Evolutionary conservation across 2,329 filamentous ascomycete genomes (phyloP), one percentile per base, ranked within the genome.

Genomic region (Alternaria sp.): DNA sequence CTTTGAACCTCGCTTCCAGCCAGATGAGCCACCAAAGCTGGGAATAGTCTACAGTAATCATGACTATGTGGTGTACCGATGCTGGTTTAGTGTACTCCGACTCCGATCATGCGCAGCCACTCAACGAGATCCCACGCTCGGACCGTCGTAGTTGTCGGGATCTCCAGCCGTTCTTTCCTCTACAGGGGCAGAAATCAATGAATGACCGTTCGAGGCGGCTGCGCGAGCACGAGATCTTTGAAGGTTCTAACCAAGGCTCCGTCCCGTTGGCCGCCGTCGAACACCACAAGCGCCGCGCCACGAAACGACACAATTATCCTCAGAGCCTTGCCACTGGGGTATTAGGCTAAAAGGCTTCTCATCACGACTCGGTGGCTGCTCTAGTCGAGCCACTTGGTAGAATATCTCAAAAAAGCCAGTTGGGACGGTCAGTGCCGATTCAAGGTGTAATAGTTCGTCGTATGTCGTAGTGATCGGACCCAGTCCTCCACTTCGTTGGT

Each of bases 291-390:
- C 45, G 62, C 59, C 21, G 46, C 55, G 51, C 50, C 51, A 59
- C 55, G 23, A 58, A 33, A 44, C 33, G 14, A 20, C 21, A 56
- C 25, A 55, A 49, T 54, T 49, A 55, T 45, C 33, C 50, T 57
- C 33, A 41, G 33, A 45, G 28, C 56, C 51, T 55, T 37, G 51
- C 63, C 63, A 65, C 63, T 23, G 60, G 59, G 44, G 49, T 59
- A 65, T 60, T 58, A 65, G 65, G 62, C 58, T 67, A 67, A 67
- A 67, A 55, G 28, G 37, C 37, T 59, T 11, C 44, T 44, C 47
- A 57, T 41, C 49, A 21, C 44, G 55, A 53, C 28, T 60, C 28
- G 46, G 56, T 63, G 57, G 56, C 56, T 57, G 58, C 49, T 28
- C 30, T 58, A 60, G 30, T 33, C 37, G 25, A 55, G 46, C 51